Conservation (phyloP, 2,329 filamentous ascomycete species). For the Ophiostoma piceae region DNA sequence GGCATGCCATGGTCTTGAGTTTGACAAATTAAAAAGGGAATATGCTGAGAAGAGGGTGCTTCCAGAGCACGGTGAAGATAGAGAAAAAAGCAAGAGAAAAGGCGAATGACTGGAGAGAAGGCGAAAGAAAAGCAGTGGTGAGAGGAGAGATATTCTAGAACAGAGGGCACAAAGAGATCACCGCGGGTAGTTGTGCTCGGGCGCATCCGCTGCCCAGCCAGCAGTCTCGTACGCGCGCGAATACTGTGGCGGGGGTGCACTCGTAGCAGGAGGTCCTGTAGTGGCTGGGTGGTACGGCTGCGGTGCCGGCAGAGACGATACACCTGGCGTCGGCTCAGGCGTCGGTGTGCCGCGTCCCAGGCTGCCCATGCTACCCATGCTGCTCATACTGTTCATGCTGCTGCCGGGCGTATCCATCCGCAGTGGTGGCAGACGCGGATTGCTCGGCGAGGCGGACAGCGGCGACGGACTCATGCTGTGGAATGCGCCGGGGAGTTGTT, state of each 20-base stretch:
- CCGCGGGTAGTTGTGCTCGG: background rate
- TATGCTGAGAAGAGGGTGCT: constrained; percentile 11
- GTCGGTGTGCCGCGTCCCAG: constrained; percentile 16
- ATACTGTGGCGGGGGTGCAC: constrained; percentile 13
- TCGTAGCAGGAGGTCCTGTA: background rate
- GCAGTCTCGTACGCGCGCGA: constrained; percentile 28
- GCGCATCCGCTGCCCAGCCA: constrained; percentile 23
- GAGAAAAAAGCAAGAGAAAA: background rate
- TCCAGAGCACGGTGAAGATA: constrained; percentile 9
- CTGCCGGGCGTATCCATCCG: constrained; percentile 28
- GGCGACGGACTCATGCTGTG: constrained; percentile 25
- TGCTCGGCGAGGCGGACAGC: constrained; percentile 23
- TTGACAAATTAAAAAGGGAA: background rate
- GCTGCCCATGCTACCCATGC: constrained; percentile 14
- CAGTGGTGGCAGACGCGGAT: constrained; percentile 23
- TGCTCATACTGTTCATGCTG: constrained; percentile 26
- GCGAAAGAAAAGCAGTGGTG: background rate
- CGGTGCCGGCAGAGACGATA: constrained; percentile 18
- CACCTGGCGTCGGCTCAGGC: constrained; percentile 19
- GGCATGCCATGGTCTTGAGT: background rate
- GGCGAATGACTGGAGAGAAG: background rate
- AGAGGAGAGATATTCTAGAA: no score
- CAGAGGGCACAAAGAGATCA: no score
- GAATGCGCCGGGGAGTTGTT: constrained; percentile 12
- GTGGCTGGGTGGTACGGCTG: constrained; percentile 14